Base-by-base conservation (phyloP, 306 rosid species). In the Rosa rugosa region DNA sequence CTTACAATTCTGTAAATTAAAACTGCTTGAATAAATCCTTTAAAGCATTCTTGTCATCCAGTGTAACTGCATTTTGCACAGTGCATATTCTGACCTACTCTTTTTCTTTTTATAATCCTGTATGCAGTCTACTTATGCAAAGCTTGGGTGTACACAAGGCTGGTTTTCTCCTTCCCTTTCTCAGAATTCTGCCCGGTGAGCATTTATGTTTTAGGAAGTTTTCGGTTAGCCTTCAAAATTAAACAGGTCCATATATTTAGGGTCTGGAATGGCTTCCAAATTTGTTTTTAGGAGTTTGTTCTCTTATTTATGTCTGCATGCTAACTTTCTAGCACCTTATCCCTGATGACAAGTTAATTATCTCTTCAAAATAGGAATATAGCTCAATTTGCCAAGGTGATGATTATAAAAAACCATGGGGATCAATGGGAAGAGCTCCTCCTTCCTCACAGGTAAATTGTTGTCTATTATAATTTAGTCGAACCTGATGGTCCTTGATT, bases 91-190 rank as follows among this genome's bases (percentile, higher is more conserved):
- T n/a, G 69, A 64, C 13, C 0, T 65, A 16, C 22, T 64, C 45
- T 34, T 12, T 64, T 16, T 13, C 2, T 14, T 12, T 0, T 27
- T 50, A n/a, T 80, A 67, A 66, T 75, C 50, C 18, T 36, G 62
- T 72, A 80, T 78, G 82, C 88, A 95, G 99, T 80, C 85, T 77
- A 91, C 95, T 53, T 95, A 95, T 86, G 94, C 92, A 20, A 95
- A 90, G 90, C 90, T 95, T 79, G 97, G 87, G 76, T 85, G 91
- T 77, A 80, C 90, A 46, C 97, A 92, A 92, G 97, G 97, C 88
- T 95, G 98, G 99, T 92, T 92, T 88, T 44, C 59, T 51, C 85
- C 99, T 80, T 64, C 90, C 49, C 83, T 89, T 50, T 46, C 60
- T 78, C 97, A 95, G 75, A 91, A 89, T 77, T 50, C 91, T 79